Evolutionary conservation across 2,329 filamentous ascomycete genomes (phyloP).

Genomic region (Botrytis paeoniae): DNA sequence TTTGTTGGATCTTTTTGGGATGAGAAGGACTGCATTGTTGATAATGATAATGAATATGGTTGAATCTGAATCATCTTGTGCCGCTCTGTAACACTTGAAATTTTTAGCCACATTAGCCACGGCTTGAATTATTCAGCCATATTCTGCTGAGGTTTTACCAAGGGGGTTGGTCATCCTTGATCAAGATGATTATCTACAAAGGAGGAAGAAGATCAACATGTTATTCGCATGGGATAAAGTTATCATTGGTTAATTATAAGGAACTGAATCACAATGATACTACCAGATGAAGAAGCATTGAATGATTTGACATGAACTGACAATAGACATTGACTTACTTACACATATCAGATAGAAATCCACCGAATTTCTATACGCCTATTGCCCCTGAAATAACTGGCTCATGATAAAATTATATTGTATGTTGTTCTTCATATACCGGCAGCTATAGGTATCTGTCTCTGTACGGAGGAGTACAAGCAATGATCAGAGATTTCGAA

Average conservation of each 20-base stretch:
- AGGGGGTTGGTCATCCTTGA: neutral
- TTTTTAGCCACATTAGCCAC: neutral
- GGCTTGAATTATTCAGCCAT: neutral
- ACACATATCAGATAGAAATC: neutral
- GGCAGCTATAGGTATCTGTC: too few relatives aligned
- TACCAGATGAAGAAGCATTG: neutral
- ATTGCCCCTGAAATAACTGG: neutral
- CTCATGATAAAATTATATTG: neutral
- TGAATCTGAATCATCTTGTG: neutral
- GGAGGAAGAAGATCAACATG: neutral
- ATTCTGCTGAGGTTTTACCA: neutral
- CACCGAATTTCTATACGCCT: too few relatives aligned
- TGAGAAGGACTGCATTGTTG: neutral
- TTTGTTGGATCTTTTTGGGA: neutral
- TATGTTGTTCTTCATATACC: neutral
- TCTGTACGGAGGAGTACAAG: neutral
- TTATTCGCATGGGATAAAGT: neutral
- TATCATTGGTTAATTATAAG: neutral
- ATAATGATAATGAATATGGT: neutral
- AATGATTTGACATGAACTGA: neutral
- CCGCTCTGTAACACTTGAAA: neutral
- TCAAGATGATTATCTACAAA: neutral
- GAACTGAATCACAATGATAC: neutral
- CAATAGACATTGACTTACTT: neutral
- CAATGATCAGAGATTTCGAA: neutral